Evolutionary conservation across 2,329 filamentous ascomycete genomes (phyloP), one percentile per base, ranked within the genome.

Genomic region (Corinectria fuckeliana): DNA sequence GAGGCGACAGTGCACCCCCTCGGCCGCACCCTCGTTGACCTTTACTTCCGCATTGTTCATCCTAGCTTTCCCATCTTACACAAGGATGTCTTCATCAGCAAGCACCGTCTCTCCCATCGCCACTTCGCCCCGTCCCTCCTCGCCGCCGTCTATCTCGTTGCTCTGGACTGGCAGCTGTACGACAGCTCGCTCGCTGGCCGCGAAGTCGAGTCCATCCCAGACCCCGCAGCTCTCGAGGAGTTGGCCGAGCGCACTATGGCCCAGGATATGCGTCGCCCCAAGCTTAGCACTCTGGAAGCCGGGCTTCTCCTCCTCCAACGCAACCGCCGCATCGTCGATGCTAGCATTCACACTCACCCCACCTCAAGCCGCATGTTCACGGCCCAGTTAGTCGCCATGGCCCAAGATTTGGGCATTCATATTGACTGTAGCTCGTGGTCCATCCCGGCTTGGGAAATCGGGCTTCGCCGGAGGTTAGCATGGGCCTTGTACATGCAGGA

Each of bases 401-500:
- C 81, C 1, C 84, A 88, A 66, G 82, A 85, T 30, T 76, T 88
- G 1, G 85, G 85, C 0, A 75, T 88, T 10, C 84, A 88, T 53
- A 77, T 88, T 1, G 86, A 90, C 68, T 87, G 85, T 62, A 82
- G 83, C 0, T 73, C 77, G 18, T 90, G 88, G 88, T 80, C 82
- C 10, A 83, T 90, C 39, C 86, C 87, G 2, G 74, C 76, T 0
- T 89, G 86, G 86, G 88, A 90, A 66, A 81, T 85, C 53, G 84
- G 86, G 0, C 75, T 89, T 16, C 77, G 88, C 13, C 84, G 85
- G 66, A 77, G 88, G 13, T 74, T 90, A 0, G 86, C 84, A 0
- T 90, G 88, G 87, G 86, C 82, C 2, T 72, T 88, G 0, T 89
- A 83, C 62, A 86, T 88, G 79, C 87, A 89, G 68, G 87, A 90